Evolutionary conservation across 2,329 filamentous ascomycete genomes (phyloP).

Genomic region (Apiospora malaysiana): DNA sequence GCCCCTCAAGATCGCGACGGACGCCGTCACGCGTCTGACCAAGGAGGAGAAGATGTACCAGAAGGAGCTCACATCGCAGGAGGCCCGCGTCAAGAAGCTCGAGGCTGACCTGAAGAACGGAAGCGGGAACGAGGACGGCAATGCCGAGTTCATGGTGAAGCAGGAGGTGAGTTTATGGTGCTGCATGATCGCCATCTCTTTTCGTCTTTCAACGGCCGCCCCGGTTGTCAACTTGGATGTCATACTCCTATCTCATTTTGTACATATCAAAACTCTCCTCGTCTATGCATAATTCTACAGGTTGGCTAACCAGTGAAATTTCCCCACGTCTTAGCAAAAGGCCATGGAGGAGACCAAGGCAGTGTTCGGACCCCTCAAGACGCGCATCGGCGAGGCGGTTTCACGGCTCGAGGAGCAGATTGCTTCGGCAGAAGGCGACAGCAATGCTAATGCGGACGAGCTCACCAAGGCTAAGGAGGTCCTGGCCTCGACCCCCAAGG

Average conservation of each 20-base stretch:
- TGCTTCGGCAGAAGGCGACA: constrained; percentile 63
- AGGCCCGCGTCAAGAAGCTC: constrained; percentile 72
- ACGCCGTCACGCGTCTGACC: constrained; percentile 80
- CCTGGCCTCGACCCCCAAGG: constrained; percentile 27
- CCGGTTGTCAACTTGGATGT: no score
- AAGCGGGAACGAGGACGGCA: constrained; percentile 66
- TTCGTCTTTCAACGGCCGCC: background rate
- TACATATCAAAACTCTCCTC: background rate
- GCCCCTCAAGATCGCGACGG: constrained; percentile 78
- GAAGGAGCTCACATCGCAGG: constrained; percentile 80
- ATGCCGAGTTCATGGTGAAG: constrained; percentile 78
- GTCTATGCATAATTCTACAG: background rate
- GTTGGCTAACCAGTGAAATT: background rate
- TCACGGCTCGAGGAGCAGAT: constrained; percentile 78
- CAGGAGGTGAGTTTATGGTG: constrained; percentile 72
- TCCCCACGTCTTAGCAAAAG: constrained; percentile 61
- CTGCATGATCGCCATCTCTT: no score
- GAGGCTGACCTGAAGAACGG: constrained; percentile 62
- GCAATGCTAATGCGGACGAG: constrained; percentile 52
- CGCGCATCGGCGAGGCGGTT: constrained; percentile 74
- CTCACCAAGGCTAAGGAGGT: constrained; percentile 60
- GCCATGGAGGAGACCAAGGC: constrained; percentile 88
- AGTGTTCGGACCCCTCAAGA: constrained; percentile 74
- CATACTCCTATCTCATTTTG: background rate
- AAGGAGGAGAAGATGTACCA: constrained; percentile 94